Conservation (phyloP, 352 stramenopile species). For the Phytophthora hybrid region DNA sequence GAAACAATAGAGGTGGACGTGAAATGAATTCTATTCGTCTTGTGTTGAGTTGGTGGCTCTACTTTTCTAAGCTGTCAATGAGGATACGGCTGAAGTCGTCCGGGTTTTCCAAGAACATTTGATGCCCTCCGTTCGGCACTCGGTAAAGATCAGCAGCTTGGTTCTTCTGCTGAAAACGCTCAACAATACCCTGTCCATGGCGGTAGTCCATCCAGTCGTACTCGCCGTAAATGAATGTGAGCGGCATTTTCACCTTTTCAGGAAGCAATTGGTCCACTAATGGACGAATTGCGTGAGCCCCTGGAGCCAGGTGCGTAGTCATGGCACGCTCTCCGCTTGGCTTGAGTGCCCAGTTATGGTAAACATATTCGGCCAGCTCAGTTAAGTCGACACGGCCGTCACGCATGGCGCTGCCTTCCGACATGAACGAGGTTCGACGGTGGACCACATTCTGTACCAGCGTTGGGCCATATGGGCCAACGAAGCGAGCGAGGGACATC, state of each 20-base stretch:
- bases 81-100: constrained; percentile 72
- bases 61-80: constrained; percentile 47
- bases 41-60: constrained; percentile 6
- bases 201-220: constrained; percentile 90
- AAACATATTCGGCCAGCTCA: constrained; percentile 81
- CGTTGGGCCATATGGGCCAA: constrained; percentile 80
- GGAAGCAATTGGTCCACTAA: constrained; percentile 71
- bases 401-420: constrained; percentile 70
- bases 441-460: constrained; percentile 77
- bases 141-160: constrained; percentile 59
- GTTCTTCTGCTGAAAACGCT: constrained; percentile 50
- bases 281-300: constrained; percentile 70
- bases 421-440: constrained; percentile 82
- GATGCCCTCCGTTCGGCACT: constrained; percentile 73
- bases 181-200: constrained; percentile 69
- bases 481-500: constrained; percentile 75
- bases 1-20: constrained; percentile 11
- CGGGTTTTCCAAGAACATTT: constrained; percentile 89
- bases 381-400: constrained; percentile 67
- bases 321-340: constrained; percentile 77
- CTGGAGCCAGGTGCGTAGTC: constrained; percentile 77
- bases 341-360: constrained; percentile 89
- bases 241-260: constrained; percentile 72
- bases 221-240: constrained; percentile 88
- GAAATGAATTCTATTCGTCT: constrained; percentile 25